phyloP scores from a whole-genome alignment of 2,329 filamentous ascomycete species.

The Cercospora beticola region DNA sequence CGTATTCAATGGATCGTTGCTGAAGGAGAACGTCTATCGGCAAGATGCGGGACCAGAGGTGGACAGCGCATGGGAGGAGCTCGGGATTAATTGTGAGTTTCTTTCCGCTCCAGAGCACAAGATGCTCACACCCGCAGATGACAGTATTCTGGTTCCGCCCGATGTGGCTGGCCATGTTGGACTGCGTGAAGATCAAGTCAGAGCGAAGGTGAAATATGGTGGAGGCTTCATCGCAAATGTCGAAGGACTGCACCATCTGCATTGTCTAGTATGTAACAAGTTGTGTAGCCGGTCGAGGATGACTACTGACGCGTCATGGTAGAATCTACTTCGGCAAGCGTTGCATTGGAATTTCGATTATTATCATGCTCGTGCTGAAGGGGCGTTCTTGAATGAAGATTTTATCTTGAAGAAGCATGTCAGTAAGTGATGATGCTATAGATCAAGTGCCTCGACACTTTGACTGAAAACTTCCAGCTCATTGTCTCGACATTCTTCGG shows the following conservation, averaged over 20 bases:
- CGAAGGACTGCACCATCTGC: slow-evolving; percentile 57
- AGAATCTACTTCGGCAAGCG: slow-evolving; percentile 60
- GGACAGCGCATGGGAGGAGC: slow-evolving; percentile 57
- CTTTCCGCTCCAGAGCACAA: slow-evolving; percentile 42
- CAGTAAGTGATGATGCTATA: slow-evolving; percentile 49
- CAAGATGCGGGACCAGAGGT: slow-evolving; percentile 45
- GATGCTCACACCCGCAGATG: slow-evolving; percentile 51
- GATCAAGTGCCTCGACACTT: not conserved
- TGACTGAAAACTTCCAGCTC: slow-evolving; percentile 40
- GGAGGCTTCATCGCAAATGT: slow-evolving; percentile 60
- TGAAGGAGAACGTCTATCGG: slow-evolving; percentile 56
- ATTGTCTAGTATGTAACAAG: slow-evolving; percentile 44
- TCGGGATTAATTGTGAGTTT: slow-evolving; percentile 53
- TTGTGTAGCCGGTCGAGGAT: not conserved
- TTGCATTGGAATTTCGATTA: slow-evolving; percentile 61
- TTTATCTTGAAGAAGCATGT: slow-evolving; percentile 56
- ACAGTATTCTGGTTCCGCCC: slow-evolving; percentile 50
- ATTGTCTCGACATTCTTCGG: slow-evolving; percentile 62
- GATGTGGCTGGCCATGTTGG: slow-evolving; percentile 53
- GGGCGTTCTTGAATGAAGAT: slow-evolving; percentile 59
- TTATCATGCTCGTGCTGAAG: slow-evolving; percentile 52
- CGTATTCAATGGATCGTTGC: slow-evolving; percentile 58
- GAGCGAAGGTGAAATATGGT: slow-evolving; percentile 55
- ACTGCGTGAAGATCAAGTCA: slow-evolving; percentile 55
- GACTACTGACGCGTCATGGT: slow-evolving; percentile 27